Base-by-base conservation (phyloP, 2,329 filamentous ascomycete genomes). In the Calonectria leucothoes region DNA sequence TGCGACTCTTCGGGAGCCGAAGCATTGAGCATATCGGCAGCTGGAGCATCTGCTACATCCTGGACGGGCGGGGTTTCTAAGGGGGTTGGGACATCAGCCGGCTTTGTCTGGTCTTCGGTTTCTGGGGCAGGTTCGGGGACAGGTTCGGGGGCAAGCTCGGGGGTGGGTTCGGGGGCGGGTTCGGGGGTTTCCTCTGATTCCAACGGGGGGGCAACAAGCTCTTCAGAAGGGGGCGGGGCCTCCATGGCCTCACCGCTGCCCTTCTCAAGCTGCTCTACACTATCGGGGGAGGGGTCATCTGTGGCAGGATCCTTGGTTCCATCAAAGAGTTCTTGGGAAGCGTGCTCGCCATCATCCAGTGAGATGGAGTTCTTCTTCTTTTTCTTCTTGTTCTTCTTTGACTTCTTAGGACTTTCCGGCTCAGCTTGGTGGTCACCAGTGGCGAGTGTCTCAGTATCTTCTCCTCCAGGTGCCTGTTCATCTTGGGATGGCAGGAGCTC, bases 351-450 rank as follows among this genome's bases (percentile, higher is more conserved):
- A 48, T 77, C 74, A 20, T 78, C 76, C 27, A 70, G 48, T 35
- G 72, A 51, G 27, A 74, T 48, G 20, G 69, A 52, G 31, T 69
- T 73, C 71, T 80, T 81, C 71, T 81, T 77, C 69, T 81, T 81
- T 4, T 79, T 87, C 82, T 84, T 87, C 23, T 84, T 84, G 71
- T 86, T 85, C 77, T 81, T 86, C 77, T 79, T 86, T 69, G 71
- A 77, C 75, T 76, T 79, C 66, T 78, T 81, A 3, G 66, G 33
- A 35, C 65, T 69, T 4, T 73, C 69, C 7, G 23, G 6, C 33
- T 75, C 74, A 12, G 37, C 63, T 25, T 61, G 61, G 7, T n/a
- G 39, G 14, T 74, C 69, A 20, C 59, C 69, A 29, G 55, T 33
- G 14, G 29, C 11, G 15, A 59, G 7, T 25, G 35, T 48, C 7